Percentiles rank a stretch among this genome's conserved stretches.
Evolutionary conservation across 2,329 filamentous ascomycete species (phyloP).

Genomic region (Nemania sp.): DNA sequence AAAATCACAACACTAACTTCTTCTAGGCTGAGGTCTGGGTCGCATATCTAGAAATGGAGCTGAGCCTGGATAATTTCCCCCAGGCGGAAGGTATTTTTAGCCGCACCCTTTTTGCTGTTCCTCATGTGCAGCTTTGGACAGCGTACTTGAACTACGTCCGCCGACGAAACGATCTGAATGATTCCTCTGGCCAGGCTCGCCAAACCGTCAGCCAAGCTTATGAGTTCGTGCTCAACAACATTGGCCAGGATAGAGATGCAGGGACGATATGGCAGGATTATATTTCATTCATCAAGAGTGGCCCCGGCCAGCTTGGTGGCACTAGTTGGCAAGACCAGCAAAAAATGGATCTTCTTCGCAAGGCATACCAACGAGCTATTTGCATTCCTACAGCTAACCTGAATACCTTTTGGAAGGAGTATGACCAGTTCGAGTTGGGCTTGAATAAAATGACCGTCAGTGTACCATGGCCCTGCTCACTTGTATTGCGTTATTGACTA

Average conservation of each 20-base stretch:
- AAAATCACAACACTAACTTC: conserved; percentile 51
- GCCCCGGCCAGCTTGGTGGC: conserved; percentile 86
- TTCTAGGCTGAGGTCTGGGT: conserved; percentile 92
- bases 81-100: conserved; percentile 87
- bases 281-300: conserved; percentile 89
- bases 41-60: conserved; percentile 88
- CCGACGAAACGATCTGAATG: conserved; percentile 88
- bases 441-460: conserved; percentile 90
- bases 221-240: conserved; percentile 88
- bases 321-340: conserved; percentile 95
- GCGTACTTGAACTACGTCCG: conserved; percentile 96
- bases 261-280: conserved; percentile 95
- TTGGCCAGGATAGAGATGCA: conserved; percentile 91
- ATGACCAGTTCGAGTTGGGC: conserved; percentile 94
- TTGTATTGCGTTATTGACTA: conserved; percentile 39
- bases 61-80: conserved; percentile 84
- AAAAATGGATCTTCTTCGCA: conserved; percentile 94
- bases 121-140: conserved; percentile 89
- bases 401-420: conserved; percentile 94
- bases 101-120: conserved; percentile 80
- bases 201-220: conserved; percentile 86
- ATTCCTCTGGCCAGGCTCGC: conserved; percentile 80
- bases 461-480: conserved; percentile 33
- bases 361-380: conserved; percentile 91
- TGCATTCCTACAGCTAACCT: conserved; percentile 86